phyloP scores from a whole-genome alignment of 73 alveolate genomes.

The Tetrahymena thermophila region DNA sequence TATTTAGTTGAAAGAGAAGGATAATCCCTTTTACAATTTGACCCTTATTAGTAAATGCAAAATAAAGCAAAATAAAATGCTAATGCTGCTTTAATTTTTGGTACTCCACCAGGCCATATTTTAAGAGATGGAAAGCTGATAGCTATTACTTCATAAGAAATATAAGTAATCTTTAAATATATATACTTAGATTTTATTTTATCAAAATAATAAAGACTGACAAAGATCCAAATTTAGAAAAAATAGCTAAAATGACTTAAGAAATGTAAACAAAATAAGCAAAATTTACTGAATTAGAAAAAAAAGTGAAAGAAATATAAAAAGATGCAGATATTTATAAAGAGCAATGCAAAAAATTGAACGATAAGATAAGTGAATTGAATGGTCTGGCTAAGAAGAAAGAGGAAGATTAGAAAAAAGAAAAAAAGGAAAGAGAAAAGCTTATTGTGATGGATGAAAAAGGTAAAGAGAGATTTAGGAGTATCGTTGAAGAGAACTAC shows the following conservation, averaged over 20 bases:
- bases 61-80: not conserved
- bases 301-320: slow-evolving; percentile 17
- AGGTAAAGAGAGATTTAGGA: slow-evolving; percentile 24
- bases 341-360: not conserved
- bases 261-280: not conserved
- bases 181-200: no score
- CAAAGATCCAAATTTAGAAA: not conserved
- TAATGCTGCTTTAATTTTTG: not conserved
- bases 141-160: not conserved
- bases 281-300: slow-evolving; percentile 11
- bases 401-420: slow-evolving; percentile 5
- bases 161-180: not conserved
- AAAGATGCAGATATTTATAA: slow-evolving; percentile 29
- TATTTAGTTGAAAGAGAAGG: slow-evolving; percentile 21
- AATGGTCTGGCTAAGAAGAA: not conserved
- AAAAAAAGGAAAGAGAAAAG: slow-evolving; percentile 2
- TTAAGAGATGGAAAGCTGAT: not conserved
- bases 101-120: not conserved
- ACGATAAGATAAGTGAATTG: not conserved
- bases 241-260: slow-evolving; percentile 2
- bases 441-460: slow-evolving; percentile 3
- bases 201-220: not conserved
- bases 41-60: not conserved
- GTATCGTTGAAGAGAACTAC: slow-evolving; percentile 24
- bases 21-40: slow-evolving; percentile 4